Percentiles rank a stretch among this genome's conserved stretches.
Conservation (phyloP, 169 alveolate species). For the Pseudocohnilembus persalinus region DNA sequence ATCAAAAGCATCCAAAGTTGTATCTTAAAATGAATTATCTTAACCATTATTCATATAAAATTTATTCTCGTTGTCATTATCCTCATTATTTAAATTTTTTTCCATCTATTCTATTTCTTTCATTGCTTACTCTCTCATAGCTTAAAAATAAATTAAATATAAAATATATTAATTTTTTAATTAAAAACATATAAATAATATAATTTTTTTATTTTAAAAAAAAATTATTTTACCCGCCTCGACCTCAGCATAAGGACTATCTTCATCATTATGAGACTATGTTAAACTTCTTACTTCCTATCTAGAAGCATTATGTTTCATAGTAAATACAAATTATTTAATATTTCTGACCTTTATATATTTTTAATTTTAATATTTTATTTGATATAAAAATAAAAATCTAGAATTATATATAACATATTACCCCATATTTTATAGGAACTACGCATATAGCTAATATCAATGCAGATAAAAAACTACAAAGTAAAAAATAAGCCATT, state of each 20-base stretch:
- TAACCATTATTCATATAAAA: too few relatives aligned
- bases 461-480: neutral
- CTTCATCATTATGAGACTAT: neutral
- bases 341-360: slow-evolving; percentile 6
- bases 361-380: neutral
- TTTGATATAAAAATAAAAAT: neutral
- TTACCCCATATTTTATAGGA: neutral
- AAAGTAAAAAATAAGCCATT: neutral
- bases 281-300: slow-evolving; percentile 1
- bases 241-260: slow-evolving; percentile 10
- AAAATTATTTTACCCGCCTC: too few relatives aligned
- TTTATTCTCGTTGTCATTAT: too few relatives aligned
- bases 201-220: too few relatives aligned
- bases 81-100: too few relatives aligned
- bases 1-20: too few relatives aligned
- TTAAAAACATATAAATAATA: too few relatives aligned
- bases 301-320: neutral
- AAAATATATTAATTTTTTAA: too few relatives aligned
- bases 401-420: neutral
- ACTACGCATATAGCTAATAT: neutral
- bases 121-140: slow-evolving; percentile 27
- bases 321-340: neutral
- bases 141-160: too few relatives aligned
- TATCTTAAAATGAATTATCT: too few relatives aligned
- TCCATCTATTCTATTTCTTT: slow-evolving; percentile 4